These are phyloP conservation scores for Psidium friedrichsthalianum DNA, from an alignment of 345 rosid species.

Conservation along the genomic window DNA sequence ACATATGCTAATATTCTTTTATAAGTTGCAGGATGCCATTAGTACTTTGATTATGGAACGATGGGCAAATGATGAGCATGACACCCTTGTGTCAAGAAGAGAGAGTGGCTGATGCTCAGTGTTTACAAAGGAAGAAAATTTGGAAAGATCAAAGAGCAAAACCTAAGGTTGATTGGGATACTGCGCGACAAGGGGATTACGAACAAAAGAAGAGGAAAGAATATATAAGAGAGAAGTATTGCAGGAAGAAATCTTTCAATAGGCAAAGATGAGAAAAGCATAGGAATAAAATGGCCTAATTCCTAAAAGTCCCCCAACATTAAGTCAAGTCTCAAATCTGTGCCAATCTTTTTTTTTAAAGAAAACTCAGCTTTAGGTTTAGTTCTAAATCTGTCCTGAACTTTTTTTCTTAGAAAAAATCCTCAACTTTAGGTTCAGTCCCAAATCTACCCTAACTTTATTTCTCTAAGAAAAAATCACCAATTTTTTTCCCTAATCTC, in stretches of 20 bases:
- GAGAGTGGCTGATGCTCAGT: not conserved
- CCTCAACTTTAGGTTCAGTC: too few species aligned
- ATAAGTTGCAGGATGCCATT: not conserved
- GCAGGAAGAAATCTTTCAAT: not conserved
- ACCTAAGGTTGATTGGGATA: not conserved
- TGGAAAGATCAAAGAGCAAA: not conserved
- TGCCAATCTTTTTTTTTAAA: too few species aligned
- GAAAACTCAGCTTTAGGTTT: too few species aligned
- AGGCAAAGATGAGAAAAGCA: not conserved
- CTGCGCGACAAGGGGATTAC: not conserved
- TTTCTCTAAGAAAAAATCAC: too few species aligned
- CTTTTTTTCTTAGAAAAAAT: too few species aligned
- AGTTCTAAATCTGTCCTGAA: too few species aligned
- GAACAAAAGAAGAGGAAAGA: not conserved
- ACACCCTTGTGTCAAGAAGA: not conserved
- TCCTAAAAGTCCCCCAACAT: too few species aligned
- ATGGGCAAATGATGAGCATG: not conserved
- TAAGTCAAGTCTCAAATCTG: too few species aligned
- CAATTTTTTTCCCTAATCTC: too few species aligned
- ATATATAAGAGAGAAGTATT: not conserved
- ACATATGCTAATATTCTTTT: not conserved
- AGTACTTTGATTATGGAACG: not conserved
- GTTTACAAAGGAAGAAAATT: not conserved
- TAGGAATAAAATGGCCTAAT: not conserved
- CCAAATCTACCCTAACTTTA: too few species aligned